Evolutionary conservation across 306 rosid genomes (phyloP), one percentile per base, ranked within the genome.

Genomic region (Datisca glomerata): DNA sequence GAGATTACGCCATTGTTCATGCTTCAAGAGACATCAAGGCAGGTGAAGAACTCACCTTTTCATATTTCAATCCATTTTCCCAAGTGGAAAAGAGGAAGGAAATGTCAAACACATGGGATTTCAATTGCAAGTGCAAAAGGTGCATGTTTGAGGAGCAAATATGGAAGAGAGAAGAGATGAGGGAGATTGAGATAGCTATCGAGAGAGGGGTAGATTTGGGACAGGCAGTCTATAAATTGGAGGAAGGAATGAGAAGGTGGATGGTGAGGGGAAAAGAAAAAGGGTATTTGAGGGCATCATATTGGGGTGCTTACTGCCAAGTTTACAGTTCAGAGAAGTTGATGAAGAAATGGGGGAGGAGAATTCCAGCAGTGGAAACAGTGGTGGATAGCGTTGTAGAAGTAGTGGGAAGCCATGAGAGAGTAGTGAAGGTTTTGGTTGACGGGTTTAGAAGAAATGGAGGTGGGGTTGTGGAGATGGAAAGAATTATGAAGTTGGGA

Each of bases 1-100:
- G 93, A 49, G 93, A 83, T 42, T 61, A 77, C 61, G 68, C 74
- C 49, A 46, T 77, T 21, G 74, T 80, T 58, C 93, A 80, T 65
- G 77, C 93, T 42, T 77, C 95, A 0, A 80, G 81, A 51, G 97
- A 89, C 56, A 45, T 89, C 24, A 80, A 77, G 43, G 76, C 86
- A 4, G 86, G 79, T 21, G 95, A 83, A 66, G 97, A 89, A 71
- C 34, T 89, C n/a, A 72, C 79, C 19, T 72, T 77, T 36, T 67
- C 86, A 0, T 89, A 89, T 56, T 59, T 80, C 1, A 91, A 83
- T 8, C 73, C 77, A 2, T 53, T 89, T 46, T 57, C 48, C 24
- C 62, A 71, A 0, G 41, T 64, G 51, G 63, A 28, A 22, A 74
- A 65, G 71, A 68, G 97, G 34, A 72, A 18, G 39, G 82, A 72